A percentile compares a stretch with the other conserved stretches of the same genome.
These are phyloP conservation scores for Clitopilus passeckerianus DNA, from an alignment of 768 basidiomycete species.

Conservation along the genomic window DNA sequence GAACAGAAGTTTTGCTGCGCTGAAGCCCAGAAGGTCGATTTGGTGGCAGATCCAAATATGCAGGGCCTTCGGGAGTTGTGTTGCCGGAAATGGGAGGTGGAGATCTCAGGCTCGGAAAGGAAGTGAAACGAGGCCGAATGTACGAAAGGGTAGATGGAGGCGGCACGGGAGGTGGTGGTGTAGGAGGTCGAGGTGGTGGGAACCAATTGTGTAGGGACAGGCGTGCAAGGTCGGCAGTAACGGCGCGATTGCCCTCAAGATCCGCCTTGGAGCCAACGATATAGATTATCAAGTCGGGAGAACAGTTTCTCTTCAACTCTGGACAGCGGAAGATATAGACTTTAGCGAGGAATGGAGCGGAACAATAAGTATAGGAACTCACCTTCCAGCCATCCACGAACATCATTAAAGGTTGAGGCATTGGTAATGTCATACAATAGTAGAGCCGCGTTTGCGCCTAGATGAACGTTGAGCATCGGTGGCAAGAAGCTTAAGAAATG, in stretches of 20 bases:
- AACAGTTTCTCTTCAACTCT: slow-evolving; percentile 90
- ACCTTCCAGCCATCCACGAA: slow-evolving; percentile 91
- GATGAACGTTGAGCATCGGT: slow-evolving; percentile 9
- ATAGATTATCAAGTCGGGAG: slow-evolving; percentile 86
- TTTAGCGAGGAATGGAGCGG: not conserved
- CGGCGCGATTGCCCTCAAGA: slow-evolving; percentile 64
- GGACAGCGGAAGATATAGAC: slow-evolving; percentile 12
- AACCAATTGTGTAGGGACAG: slow-evolving; percentile 85
- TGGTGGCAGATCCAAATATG: slow-evolving; percentile 59
- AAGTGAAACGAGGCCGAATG: slow-evolving; percentile 75
- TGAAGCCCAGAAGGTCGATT: slow-evolving; percentile 46
- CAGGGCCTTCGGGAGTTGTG: slow-evolving; percentile 51
- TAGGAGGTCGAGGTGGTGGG: slow-evolving; percentile 68
- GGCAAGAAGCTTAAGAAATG: slow-evolving; percentile 11
- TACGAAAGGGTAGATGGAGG: slow-evolving; percentile 65
- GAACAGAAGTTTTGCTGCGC: slow-evolving; percentile 44
- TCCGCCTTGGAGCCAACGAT: slow-evolving; percentile 94
- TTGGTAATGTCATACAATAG: slow-evolving; percentile 96
- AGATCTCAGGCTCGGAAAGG: slow-evolving; percentile 62
- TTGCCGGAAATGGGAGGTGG: slow-evolving; percentile 43
- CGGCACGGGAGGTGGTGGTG: slow-evolving; percentile 60
- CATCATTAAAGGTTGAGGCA: slow-evolving; percentile 81
- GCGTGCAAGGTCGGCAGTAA: slow-evolving; percentile 80
- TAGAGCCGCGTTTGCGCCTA: slow-evolving; percentile 89
- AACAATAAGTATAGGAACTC: slow-evolving; percentile 15